Conservation (phyloP, 2,329 filamentous ascomycete species). For the Fusarium acutatum region DNA sequence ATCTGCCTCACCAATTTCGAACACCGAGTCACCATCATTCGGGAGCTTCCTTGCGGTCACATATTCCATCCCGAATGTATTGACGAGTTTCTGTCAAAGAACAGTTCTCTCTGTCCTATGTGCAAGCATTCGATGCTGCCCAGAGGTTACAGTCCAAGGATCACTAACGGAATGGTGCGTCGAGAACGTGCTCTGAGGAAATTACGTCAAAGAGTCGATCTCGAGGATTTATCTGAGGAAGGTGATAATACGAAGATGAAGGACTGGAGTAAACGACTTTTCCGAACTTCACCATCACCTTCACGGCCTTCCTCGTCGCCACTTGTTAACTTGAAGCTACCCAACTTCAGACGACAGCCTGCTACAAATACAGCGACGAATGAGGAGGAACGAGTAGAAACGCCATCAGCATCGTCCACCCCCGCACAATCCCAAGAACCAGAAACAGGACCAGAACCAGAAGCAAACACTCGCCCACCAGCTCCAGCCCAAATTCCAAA, state of each 20-base stretch:
- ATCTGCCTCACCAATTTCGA: constrained; percentile 89
- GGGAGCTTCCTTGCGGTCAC: constrained; percentile 88
- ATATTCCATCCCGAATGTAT: constrained; percentile 95
- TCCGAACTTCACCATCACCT: constrained; percentile 40
- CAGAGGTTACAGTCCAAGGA: constrained; percentile 68
- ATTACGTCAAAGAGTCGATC: constrained; percentile 62
- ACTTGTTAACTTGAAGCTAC: constrained; percentile 38
- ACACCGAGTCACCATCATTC: constrained; percentile 74
- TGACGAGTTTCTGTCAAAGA: constrained; percentile 79
- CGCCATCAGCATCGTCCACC: not conserved
- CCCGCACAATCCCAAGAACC: constrained; percentile 19
- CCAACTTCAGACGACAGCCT: constrained; percentile 23
- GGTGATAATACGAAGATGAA: constrained; percentile 47
- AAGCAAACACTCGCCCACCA: constrained; percentile 20
- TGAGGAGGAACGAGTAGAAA: not conserved
- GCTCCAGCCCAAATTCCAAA: constrained; percentile 28
- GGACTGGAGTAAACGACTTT: constrained; percentile 49
- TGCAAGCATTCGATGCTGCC: constrained; percentile 89
- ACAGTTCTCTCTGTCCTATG: constrained; percentile 87
- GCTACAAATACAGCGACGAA: constrained; percentile 8
- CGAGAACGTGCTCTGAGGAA: constrained; percentile 76
- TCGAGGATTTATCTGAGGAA: constrained; percentile 50
- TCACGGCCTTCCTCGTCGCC: constrained; percentile 34
- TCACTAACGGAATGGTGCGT: constrained; percentile 88
- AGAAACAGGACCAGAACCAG: constrained; percentile 8